phyloP scores from a whole-genome alignment of 2,329 filamentous ascomycete genomes.

The Phoma sp. region DNA sequence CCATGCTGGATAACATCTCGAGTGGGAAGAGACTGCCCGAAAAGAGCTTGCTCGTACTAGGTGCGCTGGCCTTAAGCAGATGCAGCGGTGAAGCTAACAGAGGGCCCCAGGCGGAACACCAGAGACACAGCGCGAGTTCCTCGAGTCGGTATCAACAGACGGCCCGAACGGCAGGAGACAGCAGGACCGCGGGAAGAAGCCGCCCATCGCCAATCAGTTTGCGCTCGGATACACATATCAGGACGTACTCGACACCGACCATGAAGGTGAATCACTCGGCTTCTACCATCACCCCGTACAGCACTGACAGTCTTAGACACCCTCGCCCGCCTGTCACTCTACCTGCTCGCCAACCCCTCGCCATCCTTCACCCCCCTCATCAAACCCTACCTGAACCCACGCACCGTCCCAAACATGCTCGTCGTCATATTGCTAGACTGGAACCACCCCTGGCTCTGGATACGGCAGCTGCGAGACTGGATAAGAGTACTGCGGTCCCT shows the following conservation, averaged over 20 bases:
- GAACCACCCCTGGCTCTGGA: slow-evolving; percentile 92
- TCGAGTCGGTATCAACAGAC: slow-evolving; percentile 61
- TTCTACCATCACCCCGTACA: background rate
- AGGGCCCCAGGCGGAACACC: slow-evolving; percentile 72
- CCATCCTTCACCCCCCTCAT: slow-evolving; percentile 83
- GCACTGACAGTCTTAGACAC: slow-evolving; percentile 67
- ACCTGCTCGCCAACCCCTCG: slow-evolving; percentile 86
- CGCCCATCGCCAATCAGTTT: slow-evolving; percentile 89
- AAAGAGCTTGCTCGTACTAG: slow-evolving; percentile 88
- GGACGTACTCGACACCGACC: slow-evolving; percentile 90
- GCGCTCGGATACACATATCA: slow-evolving; percentile 95
- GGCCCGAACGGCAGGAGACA: slow-evolving; percentile 56
- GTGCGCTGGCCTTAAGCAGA: slow-evolving; percentile 56
- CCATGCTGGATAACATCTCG: slow-evolving; percentile 88
- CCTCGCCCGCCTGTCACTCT: slow-evolving; percentile 85
- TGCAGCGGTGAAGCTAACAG: slow-evolving; percentile 29
- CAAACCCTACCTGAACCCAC: slow-evolving; percentile 81
- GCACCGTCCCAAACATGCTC: slow-evolving; percentile 84
- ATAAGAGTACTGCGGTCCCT: slow-evolving; percentile 82
- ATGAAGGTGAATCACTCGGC: slow-evolving; percentile 73
- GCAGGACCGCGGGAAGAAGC: slow-evolving; percentile 62
- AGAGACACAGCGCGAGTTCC: slow-evolving; percentile 83
- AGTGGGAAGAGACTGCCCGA: slow-evolving; percentile 89
- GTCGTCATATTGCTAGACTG: slow-evolving; percentile 93
- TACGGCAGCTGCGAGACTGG: slow-evolving; percentile 89